Conservation (phyloP, 257 asterid species). For the Scutellaria galericulata region DNA sequence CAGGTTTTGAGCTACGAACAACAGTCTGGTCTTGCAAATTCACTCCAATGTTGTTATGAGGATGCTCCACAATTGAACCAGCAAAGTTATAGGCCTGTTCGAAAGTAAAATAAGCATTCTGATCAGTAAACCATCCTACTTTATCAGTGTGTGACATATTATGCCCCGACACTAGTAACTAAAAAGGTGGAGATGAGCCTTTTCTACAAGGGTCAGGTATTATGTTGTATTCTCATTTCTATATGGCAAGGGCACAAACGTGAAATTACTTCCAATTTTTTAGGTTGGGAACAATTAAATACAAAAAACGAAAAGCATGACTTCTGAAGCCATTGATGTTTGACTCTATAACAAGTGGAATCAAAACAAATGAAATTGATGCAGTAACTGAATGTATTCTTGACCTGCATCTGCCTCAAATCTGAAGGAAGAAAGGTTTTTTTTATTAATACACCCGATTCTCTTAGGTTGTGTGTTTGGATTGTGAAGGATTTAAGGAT, state of each 20-base stretch:
- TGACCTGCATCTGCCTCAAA: not conserved
- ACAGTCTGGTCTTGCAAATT: slow-evolving; percentile 43
- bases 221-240: no score
- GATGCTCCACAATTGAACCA: slow-evolving; percentile 70
- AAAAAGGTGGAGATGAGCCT: no score
- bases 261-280: no score
- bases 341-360: no score
- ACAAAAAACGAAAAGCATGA: no score
- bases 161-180: not conserved
- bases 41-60: slow-evolving; percentile 48
- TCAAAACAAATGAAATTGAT: no score
- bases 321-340: no score
- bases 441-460: not conserved
- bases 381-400: slow-evolving; percentile 3
- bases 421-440: not conserved
- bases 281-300: no score
- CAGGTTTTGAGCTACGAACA: slow-evolving; percentile 61
- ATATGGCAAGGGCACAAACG: no score
- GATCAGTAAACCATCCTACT: slow-evolving; percentile 4
- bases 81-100: slow-evolving; percentile 59
- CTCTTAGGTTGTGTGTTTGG: not conserved
- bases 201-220: no score
- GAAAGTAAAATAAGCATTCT: slow-evolving; percentile 16
- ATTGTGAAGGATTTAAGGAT: no score
- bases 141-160: not conserved